Conservation (phyloP, 1,284 basidiomycete species). For the Coniferiporia sulphurascens region DNA sequence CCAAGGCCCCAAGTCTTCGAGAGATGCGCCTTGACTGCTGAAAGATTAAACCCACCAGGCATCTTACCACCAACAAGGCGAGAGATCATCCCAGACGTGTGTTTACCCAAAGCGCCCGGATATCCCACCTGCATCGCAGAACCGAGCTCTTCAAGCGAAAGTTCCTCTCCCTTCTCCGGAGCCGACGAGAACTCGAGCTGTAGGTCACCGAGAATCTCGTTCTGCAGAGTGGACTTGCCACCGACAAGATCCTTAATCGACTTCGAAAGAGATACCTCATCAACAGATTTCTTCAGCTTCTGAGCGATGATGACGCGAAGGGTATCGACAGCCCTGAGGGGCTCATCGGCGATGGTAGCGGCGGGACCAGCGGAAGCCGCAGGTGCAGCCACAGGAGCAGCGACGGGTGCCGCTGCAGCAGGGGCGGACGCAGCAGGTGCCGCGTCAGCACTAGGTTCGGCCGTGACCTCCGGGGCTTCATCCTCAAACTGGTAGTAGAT, state of each 20-base stretch:
- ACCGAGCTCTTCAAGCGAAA: conserved; percentile 93
- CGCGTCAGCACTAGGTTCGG: conserved; percentile 34
- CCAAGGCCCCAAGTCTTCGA: conserved; percentile 94
- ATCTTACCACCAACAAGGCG: conserved; percentile 94
- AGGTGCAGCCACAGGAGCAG: conserved; percentile 40
- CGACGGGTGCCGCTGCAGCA: conserved; percentile 39
- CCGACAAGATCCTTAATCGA: conserved; percentile 98
- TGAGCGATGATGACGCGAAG: conserved; percentile 90
- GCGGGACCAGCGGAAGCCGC: conserved; percentile 56
- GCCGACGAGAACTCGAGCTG: conserved; percentile 87
- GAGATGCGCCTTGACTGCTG: conserved; percentile 87
- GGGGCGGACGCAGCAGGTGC: conserved; percentile 40
- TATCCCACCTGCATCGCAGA: conserved; percentile 81
- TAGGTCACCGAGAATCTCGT: conserved; percentile 92
- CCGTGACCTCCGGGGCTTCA: conserved; percentile 53
- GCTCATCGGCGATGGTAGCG: conserved; percentile 81
- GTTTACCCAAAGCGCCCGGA: conserved; percentile 87
- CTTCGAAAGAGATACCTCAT: conserved; percentile 89
- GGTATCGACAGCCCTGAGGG: conserved; percentile 89
- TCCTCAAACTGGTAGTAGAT: conserved; percentile 99
- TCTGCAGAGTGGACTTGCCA: conserved; percentile 97
- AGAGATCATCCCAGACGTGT: conserved; percentile 88
- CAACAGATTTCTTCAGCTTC: conserved; percentile 93
- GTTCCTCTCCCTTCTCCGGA: conserved; percentile 97
- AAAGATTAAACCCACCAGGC: conserved; percentile 97